Percentiles rank a stretch among this genome's conserved stretches.
Conservation (phyloP, 345 rosid species). For the Camelina laxa region DNA sequence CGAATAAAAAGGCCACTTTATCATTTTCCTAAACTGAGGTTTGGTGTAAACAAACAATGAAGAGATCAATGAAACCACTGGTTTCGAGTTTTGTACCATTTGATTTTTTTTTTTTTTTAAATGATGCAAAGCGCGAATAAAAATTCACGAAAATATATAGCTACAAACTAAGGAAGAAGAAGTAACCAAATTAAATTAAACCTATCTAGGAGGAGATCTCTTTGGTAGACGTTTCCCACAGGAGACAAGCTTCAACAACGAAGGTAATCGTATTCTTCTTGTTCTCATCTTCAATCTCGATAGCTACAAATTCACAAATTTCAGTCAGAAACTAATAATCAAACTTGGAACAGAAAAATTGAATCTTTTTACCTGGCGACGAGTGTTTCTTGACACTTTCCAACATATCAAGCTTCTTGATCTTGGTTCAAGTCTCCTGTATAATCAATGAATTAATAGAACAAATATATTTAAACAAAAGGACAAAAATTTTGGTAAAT, state of each 20-base stretch:
- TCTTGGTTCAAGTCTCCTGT: conserved; percentile 89
- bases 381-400: conserved; percentile 70
- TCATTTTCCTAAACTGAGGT: background rate
- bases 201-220: conserved; percentile 64
- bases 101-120: background rate
- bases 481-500: background rate
- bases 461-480: background rate
- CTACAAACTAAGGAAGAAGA: conserved; percentile 1
- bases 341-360: background rate
- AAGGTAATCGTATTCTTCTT: conserved; percentile 48
- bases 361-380: conserved; percentile 67
- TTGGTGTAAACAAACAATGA: background rate
- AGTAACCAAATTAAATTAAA: background rate
- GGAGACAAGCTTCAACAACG: conserved; percentile 71
- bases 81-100: background rate
- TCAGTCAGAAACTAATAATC: background rate
- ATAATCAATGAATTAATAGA: conserved; percentile 23
- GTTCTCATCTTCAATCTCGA: conserved; percentile 64
- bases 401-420: conserved; percentile 92
- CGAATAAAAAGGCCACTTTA: too few relatives aligned
- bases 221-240: conserved; percentile 75
- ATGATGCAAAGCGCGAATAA: background rate
- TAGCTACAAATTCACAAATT: conserved; percentile 52
- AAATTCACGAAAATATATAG: background rate
- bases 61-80: background rate